Conservation (phyloP, 768 basidiomycete species). For the Termitomyces sp. region DNA sequence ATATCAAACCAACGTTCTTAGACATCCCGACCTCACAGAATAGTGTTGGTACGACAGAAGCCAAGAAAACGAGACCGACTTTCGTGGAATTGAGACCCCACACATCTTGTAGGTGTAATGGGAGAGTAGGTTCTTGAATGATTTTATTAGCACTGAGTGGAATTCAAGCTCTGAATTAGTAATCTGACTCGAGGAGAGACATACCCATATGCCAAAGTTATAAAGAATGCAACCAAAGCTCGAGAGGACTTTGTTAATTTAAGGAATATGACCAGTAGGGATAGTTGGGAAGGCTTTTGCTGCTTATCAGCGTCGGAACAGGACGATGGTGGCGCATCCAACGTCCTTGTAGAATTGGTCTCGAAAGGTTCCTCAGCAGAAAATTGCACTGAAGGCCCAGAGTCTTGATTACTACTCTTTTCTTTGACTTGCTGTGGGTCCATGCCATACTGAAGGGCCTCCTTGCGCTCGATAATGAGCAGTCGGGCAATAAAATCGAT, state of each 20-base stretch:
- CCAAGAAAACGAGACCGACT: conserved; percentile 70
- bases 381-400: background rate
- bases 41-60: conserved; percentile 60
- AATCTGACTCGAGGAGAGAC: no score
- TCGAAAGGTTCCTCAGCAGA: background rate
- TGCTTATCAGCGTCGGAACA: background rate
- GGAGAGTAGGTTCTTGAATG: conserved; percentile 49
- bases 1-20: no score
- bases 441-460: conserved; percentile 46
- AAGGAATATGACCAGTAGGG: conserved; percentile 40
- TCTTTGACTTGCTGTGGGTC: conserved; percentile 33
- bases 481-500: conserved; percentile 54
- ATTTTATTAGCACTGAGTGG: conserved; percentile 22
- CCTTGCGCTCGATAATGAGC: conserved; percentile 54
- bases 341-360: background rate
- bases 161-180: no score
- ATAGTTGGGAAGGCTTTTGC: conserved; percentile 21
- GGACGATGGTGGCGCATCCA: background rate
- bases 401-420: background rate
- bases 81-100: conserved; percentile 48
- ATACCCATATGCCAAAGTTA: conserved; percentile 59
- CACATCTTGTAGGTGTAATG: conserved; percentile 48
- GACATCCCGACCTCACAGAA: conserved; percentile 45
- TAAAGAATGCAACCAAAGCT: conserved; percentile 42
- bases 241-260: conserved; percentile 44